Percentiles rank a stretch among this genome's conserved stretches.
These are phyloP conservation scores for Beauveria sp. DNA, from an alignment of 2,329 filamentous ascomycete genomes.

Conservation along the genomic window DNA sequence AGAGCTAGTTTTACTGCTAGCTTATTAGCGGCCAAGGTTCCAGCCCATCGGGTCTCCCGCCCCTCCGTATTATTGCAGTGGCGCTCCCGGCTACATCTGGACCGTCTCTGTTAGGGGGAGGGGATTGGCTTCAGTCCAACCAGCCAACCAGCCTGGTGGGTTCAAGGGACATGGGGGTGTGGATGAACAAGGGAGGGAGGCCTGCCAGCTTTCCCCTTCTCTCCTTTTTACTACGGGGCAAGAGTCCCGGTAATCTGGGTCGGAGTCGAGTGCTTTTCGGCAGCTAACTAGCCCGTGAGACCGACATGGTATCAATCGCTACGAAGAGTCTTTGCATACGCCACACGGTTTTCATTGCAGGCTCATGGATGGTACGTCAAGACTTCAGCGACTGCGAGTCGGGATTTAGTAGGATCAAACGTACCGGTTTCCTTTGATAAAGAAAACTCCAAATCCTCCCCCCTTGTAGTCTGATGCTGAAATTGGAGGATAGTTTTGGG, in stretches of 20 bases:
- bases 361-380: too few species aligned
- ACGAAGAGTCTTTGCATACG: neutral
- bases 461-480: neutral
- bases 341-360: neutral
- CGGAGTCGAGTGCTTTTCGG: neutral
- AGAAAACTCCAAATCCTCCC: too few species aligned
- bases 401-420: neutral
- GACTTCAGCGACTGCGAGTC: too few species aligned
- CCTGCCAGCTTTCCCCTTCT: neutral
- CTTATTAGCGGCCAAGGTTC: conserved; percentile 3
- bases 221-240: neutral
- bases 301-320: neutral
- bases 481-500: neutral
- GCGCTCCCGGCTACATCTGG: neutral
- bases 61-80: neutral
- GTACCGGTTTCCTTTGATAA: neutral
- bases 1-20: neutral
- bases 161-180: too few species aligned
- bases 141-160: too few species aligned
- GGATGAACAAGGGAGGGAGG: neutral
- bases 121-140: too few species aligned
- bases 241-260: conserved; percentile 10
- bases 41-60: conserved; percentile 6
- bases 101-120: too few species aligned
- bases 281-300: neutral